phyloP scores from a whole-genome alignment of 2,329 filamentous ascomycete genomes.

The Paracamarosporium sp. region DNA sequence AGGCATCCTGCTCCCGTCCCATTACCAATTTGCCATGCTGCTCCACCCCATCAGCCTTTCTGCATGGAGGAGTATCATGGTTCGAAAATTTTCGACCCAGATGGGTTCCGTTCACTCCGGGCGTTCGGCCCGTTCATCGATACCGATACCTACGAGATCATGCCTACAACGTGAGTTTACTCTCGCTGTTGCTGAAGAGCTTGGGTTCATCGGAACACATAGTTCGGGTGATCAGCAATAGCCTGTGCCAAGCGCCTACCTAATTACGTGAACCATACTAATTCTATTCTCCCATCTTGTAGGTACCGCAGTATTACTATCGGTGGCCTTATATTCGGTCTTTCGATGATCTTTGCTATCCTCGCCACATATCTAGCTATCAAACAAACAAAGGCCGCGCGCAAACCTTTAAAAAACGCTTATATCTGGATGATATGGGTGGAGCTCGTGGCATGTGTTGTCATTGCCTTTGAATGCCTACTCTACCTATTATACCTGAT shows the following conservation, averaged over 20 bases:
- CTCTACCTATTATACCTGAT: slow-evolving; percentile 38
- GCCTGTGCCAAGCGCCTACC: too few relatives aligned
- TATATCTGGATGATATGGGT: slow-evolving; percentile 58
- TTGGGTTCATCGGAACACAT: too few relatives aligned
- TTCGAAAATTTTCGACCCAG: not conserved
- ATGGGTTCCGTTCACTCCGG: not conserved
- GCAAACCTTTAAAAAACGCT: slow-evolving; percentile 33
- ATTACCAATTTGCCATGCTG: not conserved
- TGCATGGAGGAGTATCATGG: not conserved
- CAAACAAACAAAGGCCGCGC: slow-evolving; percentile 29
- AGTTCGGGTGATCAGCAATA: too few relatives aligned
- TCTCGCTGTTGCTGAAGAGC: not conserved
- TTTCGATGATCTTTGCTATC: slow-evolving; percentile 27
- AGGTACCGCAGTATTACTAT: slow-evolving; percentile 25
- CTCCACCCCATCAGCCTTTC: not conserved
- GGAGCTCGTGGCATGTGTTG: slow-evolving; percentile 52
- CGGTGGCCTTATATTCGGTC: slow-evolving; percentile 24
- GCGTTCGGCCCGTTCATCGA: slow-evolving; percentile 2
- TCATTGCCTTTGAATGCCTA: slow-evolving; percentile 48
- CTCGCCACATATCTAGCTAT: slow-evolving; percentile 39
- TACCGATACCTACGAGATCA: not conserved
- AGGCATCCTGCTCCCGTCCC: not conserved
- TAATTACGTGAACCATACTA: not conserved
- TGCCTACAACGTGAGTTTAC: not conserved
- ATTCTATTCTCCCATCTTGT: not conserved